Evolutionary conservation across 1,139 yeast genomes (phyloP).

Genomic region (Suhomyces atakaporum): DNA sequence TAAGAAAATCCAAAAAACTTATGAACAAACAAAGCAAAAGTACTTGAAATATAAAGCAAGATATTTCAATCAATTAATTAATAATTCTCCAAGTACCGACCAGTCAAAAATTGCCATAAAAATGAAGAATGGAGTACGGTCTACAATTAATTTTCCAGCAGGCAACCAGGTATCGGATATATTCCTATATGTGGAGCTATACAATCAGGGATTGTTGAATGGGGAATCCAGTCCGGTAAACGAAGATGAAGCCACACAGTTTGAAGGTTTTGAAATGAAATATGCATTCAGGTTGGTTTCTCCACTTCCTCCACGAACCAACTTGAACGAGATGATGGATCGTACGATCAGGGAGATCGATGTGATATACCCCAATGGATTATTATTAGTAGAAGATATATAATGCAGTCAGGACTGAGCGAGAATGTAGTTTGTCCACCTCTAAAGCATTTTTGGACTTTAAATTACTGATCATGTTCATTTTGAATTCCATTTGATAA

Average conservation of each 20-base stretch:
- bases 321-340: conserved; percentile 27
- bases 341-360: conserved; percentile 31
- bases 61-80: conserved; percentile 31
- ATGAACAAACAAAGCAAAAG: conserved; percentile 27
- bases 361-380: conserved; percentile 45
- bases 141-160: conserved; percentile 51
- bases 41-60: conserved; percentile 50
- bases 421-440: too few relatives aligned
- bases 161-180: conserved; percentile 52
- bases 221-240: conserved; percentile 18
- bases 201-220: conserved; percentile 34
- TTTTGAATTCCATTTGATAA: too few relatives aligned
- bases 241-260: conserved; percentile 25
- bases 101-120: conserved; percentile 59
- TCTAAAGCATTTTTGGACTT: too few relatives aligned
- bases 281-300: conserved; percentile 38
- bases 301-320: conserved; percentile 43
- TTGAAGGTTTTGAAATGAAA: conserved; percentile 26
- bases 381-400: conserved; percentile 38
- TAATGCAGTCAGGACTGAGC: too few relatives aligned
- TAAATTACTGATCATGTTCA: too few relatives aligned
- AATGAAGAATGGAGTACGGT: conserved; percentile 51
- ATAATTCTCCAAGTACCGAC: conserved; percentile 4
- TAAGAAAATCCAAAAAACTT: conserved; percentile 31
- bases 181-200: conserved; percentile 57